Conservation (phyloP, 179 eudicot genomes). For the Sideroxylon spinosum region DNA sequence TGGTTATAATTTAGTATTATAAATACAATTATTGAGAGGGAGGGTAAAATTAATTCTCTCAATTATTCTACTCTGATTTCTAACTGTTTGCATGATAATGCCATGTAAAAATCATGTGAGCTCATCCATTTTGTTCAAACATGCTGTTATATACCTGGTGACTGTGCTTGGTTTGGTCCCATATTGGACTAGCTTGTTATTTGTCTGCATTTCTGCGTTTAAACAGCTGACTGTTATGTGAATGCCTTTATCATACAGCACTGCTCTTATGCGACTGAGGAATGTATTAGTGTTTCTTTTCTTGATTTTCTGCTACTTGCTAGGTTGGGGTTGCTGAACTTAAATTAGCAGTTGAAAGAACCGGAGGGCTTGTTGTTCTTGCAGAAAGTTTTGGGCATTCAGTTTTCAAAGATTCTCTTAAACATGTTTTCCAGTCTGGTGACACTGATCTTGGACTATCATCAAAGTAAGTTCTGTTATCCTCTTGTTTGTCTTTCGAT, state of each 20-base stretch:
- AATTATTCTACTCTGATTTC: too few species aligned
- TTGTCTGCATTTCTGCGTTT: background rate
- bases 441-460: conserved; percentile 79
- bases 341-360: conserved; percentile 80
- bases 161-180: background rate
- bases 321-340: conserved; percentile 97
- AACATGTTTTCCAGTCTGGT: conserved; percentile 68
- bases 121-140: background rate
- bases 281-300: background rate
- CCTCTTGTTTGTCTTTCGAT: background rate
- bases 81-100: too few species aligned
- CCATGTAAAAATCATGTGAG: background rate
- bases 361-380: conserved; percentile 93
- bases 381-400: conserved; percentile 99
- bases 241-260: background rate
- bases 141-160: background rate
- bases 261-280: background rate
- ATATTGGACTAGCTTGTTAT: background rate
- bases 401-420: conserved; percentile 84
- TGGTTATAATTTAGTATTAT: too few species aligned
- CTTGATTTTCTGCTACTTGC: conserved; percentile 18
- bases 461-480: conserved; percentile 64
- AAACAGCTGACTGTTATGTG: background rate
- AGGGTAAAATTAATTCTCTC: too few species aligned
- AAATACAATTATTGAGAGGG: too few species aligned